phyloP scores from a whole-genome alignment of 495 filamentous ascomycete genomes.

The Xylaria nigripes region DNA sequence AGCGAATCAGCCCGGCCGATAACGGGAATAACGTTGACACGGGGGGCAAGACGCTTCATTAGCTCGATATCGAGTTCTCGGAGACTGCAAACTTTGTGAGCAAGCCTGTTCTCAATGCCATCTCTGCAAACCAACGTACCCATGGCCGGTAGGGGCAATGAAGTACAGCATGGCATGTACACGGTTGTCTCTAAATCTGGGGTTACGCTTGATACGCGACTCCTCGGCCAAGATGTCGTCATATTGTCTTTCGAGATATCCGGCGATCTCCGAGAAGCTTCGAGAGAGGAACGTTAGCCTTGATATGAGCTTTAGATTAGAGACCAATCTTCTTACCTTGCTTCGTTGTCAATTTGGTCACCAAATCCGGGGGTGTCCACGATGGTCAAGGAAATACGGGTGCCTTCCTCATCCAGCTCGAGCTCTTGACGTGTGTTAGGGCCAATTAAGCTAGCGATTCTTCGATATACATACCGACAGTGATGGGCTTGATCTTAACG shows the following conservation, averaged over 20 bases:
- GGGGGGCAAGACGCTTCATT: conserved; percentile 97
- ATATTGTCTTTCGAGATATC: conserved; percentile 96
- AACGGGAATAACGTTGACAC: conserved; percentile 97
- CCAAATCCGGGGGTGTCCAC: conserved; percentile 98
- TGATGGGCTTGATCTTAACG: conserved; percentile 96
- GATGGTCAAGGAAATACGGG: conserved; percentile 93
- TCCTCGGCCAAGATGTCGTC: conserved; percentile 98
- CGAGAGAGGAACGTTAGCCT: conserved; percentile 3
- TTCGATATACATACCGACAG: conserved; percentile 64
- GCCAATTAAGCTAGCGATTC: background rate
- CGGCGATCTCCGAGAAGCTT: conserved; percentile 94
- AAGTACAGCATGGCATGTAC: conserved; percentile 98
- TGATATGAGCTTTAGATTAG: background rate
- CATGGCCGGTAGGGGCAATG: conserved; percentile 96
- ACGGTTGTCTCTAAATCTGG: conserved; percentile 96
- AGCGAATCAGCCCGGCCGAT: conserved; percentile 97
- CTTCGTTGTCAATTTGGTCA: conserved; percentile 98
- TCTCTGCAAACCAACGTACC: conserved; percentile 41
- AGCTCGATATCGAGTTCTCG: conserved; percentile 98
- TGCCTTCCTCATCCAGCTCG: conserved; percentile 95
- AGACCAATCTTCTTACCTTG: conserved; percentile 55
- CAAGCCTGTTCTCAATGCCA: background rate
- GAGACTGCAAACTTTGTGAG: conserved; percentile 50
- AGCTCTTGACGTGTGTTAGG: conserved; percentile 55
- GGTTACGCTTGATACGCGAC: conserved; percentile 99